Base-by-base conservation (phyloP, 1,284 basidiomycete species). In the Cryptococcus sp. region DNA sequence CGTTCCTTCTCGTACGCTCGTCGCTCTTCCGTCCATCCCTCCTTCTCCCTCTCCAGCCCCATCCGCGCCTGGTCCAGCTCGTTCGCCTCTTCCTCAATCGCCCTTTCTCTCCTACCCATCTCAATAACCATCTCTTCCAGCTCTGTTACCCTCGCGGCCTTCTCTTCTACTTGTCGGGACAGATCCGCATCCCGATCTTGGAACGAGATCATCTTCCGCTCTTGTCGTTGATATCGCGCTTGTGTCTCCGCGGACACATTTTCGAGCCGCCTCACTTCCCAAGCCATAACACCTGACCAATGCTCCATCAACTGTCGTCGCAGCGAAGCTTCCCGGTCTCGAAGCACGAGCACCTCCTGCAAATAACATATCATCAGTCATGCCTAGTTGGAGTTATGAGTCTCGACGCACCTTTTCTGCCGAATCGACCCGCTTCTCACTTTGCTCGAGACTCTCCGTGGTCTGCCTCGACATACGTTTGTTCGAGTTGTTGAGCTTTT, bases 31-130 rank as follows among this genome's bases (percentile, higher is more conserved):
- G 80, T 77, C 67, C 81, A 82, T 55, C 61, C 68, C 41, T 80
- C 77, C 62, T 81, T 81, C 62, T 89, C 87, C 56, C 78, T 71
- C 60, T 84, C 81, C 84, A 88, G 86, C 3, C 45, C 41, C 17
- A 41, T 17, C 41, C 67, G 64, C 15, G 64, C 46, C 17, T 65
- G 59, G 47, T 77, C 67, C 46, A 71, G 38, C 39, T 60, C 60
- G 39, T 55, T 35, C 2, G 69, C 54, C 49, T 75, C 71, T 27
- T 72, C 72, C 48, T 75, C 70, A 5, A 74, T 63, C 11, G 66
- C 66, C 38, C 69, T 52, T 47, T 78, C 75, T 2, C 76, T 56
- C 7, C 73, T 54, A 25, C 71, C 72, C 47, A 78, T 60, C 52
- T 78, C 74, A 16, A 68, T 58, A 10, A 78, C 69, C 54, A 72